Percentiles rank a stretch among this genome's conserved stretches.
phyloP scores from a whole-genome alignment of 2,329 filamentous ascomycete genomes.

The Aspergillus fumigatiaffinis region DNA sequence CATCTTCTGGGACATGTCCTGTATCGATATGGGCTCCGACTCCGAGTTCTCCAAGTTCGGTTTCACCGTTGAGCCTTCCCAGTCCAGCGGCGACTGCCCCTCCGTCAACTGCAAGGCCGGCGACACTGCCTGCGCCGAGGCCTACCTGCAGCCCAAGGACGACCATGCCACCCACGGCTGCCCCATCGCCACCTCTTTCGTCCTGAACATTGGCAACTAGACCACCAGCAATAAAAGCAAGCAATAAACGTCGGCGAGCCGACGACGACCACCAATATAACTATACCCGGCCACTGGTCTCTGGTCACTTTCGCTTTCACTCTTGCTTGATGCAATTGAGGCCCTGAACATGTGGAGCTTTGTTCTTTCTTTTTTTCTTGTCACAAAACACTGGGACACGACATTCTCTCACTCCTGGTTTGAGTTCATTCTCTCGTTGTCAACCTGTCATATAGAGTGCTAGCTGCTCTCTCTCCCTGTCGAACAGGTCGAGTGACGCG shows the following conservation, averaged over 20 bases:
- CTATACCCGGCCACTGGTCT: background rate
- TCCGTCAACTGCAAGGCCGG: slow-evolving; percentile 34
- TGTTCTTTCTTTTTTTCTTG: background rate
- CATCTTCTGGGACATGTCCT: slow-evolving; percentile 37
- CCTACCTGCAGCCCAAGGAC: slow-evolving; percentile 39
- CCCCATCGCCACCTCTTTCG: slow-evolving; percentile 31
- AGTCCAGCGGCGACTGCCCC: slow-evolving; percentile 25
- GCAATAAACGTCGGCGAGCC: background rate
- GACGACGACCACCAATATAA: background rate
- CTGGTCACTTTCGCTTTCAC: background rate
- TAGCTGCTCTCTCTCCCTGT: background rate
- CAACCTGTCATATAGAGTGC: background rate
- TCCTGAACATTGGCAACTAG: slow-evolving; percentile 30
- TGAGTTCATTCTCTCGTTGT: background rate
- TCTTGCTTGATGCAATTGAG: background rate
- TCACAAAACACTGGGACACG: background rate
- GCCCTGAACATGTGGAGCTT: background rate
- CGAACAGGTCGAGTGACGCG: background rate
- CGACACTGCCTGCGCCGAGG: slow-evolving; percentile 32
- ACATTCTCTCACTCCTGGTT: background rate
- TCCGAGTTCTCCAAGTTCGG: slow-evolving; percentile 32
- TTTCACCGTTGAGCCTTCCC: slow-evolving; percentile 32
- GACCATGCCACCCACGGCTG: slow-evolving; percentile 42
- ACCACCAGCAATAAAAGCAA: no score
- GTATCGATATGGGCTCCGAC: slow-evolving; percentile 29